Evolutionary conservation across 2,329 filamentous ascomycete species (phyloP), one percentile per base, ranked within the genome.

Genomic region (Diaporthe ilicicola): DNA sequence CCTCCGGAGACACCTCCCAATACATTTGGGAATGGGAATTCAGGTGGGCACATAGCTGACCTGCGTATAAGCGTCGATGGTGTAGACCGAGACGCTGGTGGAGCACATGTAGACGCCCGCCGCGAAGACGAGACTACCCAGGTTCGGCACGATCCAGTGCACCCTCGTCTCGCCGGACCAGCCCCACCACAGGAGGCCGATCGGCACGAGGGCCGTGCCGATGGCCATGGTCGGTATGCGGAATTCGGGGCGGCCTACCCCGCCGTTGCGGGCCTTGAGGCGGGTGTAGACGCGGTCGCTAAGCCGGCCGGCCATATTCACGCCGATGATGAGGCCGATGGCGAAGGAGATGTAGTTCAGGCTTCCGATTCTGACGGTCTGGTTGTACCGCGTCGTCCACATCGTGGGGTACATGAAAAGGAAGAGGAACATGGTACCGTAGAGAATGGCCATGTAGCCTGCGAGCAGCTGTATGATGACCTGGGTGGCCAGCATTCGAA

Each of bases 331-430:
- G 79, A 92, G 91, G 1, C 91, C 91, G 0, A 91, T 53, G 0
- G 88, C 89, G 22, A 89, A 85, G 13, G 90, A 87, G 51, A 92
- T 85, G 78, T 91, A 92, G 77, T 92, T 90, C 0, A 92, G 78
- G 0, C 88, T 88, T n/a, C 86, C 89, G 34, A 89, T 88, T 64
- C 88, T 86, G 13, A 86, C 81, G 0, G 84, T 84, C 75, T 91
- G 83, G 67, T 83, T 76, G 75, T 93, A 93, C 15, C 82, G 78
- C 0, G 76, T 73, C 1, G 78, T 82, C 89, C 89, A 93, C 0
- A 64, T 42, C 0, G 78, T 76, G 0, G 91, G 87, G 74, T 91
- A 91, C 2, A 87, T 91, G 0, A 88, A 87, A 0, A 93, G 84
- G 42, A 90, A 83, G 24, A 92, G 86, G 70, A 92, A 92, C 77